A percentile compares a stretch with the other conserved stretches of the same genome.
Conservation (phyloP, 176 grass and related monocot genomes). For the Ensete ventricosum region DNA sequence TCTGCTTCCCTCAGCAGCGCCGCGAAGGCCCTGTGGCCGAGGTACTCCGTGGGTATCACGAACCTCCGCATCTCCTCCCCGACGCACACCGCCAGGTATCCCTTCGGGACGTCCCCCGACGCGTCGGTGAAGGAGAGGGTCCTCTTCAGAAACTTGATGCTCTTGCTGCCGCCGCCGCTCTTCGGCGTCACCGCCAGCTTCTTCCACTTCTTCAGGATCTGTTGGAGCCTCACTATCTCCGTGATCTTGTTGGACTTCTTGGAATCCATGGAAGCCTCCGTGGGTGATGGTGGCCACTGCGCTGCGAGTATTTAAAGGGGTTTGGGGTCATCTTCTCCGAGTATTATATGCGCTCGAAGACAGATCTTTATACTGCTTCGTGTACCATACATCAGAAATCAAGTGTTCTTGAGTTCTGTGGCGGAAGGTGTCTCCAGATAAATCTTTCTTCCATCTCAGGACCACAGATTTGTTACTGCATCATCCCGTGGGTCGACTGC, state of each 20-base stretch:
- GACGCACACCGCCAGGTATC: conserved; percentile 8
- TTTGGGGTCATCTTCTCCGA: too few relatives aligned
- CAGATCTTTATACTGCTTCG: too few relatives aligned
- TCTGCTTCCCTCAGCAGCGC: conserved; percentile 11
- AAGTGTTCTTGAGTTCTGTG: too few relatives aligned
- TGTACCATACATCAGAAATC: too few relatives aligned
- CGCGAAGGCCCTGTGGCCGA: conserved; percentile 1
- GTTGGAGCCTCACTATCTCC: conserved; percentile 9
- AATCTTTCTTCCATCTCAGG: too few relatives aligned
- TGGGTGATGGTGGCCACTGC: too few relatives aligned
- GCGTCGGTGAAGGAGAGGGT: conserved; percentile 11
- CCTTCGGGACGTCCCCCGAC: conserved; percentile 9
- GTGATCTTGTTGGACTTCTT: conserved; percentile 23
- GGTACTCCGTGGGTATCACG: conserved; percentile 14
- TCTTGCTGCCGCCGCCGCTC: neutral
- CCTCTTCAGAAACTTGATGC: conserved; percentile 19
- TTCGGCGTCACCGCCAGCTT: conserved; percentile 3
- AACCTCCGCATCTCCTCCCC: conserved; percentile 13
- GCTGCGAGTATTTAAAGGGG: neutral
- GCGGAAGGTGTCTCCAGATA: too few relatives aligned
- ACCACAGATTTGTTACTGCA: too few relatives aligned
- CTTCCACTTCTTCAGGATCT: conserved; percentile 23
- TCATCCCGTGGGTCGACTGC: too few relatives aligned
- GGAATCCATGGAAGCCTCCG: conserved; percentile 2
- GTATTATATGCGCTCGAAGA: too few relatives aligned